phyloP scores from a whole-genome alignment of 176 grass and related monocot genomes.

The Hsuehochloa calcarea region DNA sequence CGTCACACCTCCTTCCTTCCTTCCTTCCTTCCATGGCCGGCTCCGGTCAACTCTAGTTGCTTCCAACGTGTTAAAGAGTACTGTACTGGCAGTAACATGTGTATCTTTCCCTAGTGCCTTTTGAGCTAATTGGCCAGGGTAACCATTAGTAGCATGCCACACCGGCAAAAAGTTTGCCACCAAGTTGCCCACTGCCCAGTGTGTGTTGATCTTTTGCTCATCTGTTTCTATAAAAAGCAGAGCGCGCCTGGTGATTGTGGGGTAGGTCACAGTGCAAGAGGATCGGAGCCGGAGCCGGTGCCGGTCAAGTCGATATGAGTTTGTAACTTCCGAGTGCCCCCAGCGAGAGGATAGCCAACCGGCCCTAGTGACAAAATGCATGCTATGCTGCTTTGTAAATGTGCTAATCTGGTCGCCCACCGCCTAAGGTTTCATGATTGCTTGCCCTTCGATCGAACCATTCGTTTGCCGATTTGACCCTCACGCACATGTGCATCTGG shows the following conservation, averaged over 20 bases:
- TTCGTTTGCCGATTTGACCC: background rate
- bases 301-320: background rate
- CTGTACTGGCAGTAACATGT: background rate
- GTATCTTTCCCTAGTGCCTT: background rate
- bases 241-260: background rate
- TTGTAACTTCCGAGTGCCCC: background rate
- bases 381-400: background rate
- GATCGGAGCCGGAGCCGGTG: background rate
- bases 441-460: background rate
- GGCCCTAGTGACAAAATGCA: background rate
- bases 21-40: background rate
- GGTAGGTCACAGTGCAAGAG: background rate
- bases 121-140: conserved; percentile 1
- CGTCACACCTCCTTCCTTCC: conserved; percentile 17
- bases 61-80: background rate
- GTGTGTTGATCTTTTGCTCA: background rate
- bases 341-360: background rate
- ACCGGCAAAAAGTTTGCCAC: background rate
- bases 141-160: background rate
- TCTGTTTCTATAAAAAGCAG: conserved; percentile 22
- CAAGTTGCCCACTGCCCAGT: conserved; percentile 11
- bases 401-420: background rate
- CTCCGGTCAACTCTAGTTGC: conserved; percentile 19
- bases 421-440: background rate
- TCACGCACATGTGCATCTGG: background rate